Conservation (phyloP, 2,329 filamentous ascomycete species). For the Cordyceps tenuipes region DNA sequence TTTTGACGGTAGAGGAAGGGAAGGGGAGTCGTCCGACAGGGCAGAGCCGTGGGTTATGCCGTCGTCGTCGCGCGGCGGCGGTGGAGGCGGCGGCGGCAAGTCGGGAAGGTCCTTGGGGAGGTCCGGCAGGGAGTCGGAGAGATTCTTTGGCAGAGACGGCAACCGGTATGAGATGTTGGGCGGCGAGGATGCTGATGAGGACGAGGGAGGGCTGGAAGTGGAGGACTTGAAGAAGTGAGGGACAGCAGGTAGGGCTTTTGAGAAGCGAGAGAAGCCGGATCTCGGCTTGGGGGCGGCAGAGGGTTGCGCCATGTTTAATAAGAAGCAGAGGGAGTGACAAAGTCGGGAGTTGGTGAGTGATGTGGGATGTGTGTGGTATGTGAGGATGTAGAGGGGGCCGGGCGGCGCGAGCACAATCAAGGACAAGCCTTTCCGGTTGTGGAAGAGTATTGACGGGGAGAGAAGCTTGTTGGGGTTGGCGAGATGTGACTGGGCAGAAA, state of each 20-base stretch:
- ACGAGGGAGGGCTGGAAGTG: neutral
- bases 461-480: neutral
- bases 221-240: slow-evolving; percentile 20
- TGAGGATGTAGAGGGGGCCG: too few species aligned
- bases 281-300: slow-evolving; percentile 23
- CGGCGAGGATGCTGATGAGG: neutral
- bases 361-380: neutral
- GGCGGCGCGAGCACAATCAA: neutral
- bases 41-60: slow-evolving; percentile 16
- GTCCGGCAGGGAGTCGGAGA: slow-evolving; percentile 14
- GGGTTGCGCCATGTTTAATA: slow-evolving; percentile 13
- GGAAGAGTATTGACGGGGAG: neutral
- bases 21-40: slow-evolving; percentile 11
- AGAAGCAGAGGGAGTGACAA: neutral
- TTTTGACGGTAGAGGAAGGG: slow-evolving; percentile 12
- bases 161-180: slow-evolving; percentile 6
- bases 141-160: slow-evolving; percentile 17
- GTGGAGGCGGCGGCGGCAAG: slow-evolving; percentile 17
- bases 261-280: slow-evolving; percentile 45
- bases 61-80: slow-evolving; percentile 19
- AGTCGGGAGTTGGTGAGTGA: neutral
- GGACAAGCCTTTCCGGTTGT: neutral
- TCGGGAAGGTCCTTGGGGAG: slow-evolving; percentile 18
- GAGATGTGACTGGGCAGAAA: neutral
- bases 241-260: slow-evolving; percentile 48